A percentile compares a stretch with the other conserved stretches of the same genome.
phyloP scores from a whole-genome alignment of 2,329 filamentous ascomycete species.

The Aspergillus intermedius region DNA sequence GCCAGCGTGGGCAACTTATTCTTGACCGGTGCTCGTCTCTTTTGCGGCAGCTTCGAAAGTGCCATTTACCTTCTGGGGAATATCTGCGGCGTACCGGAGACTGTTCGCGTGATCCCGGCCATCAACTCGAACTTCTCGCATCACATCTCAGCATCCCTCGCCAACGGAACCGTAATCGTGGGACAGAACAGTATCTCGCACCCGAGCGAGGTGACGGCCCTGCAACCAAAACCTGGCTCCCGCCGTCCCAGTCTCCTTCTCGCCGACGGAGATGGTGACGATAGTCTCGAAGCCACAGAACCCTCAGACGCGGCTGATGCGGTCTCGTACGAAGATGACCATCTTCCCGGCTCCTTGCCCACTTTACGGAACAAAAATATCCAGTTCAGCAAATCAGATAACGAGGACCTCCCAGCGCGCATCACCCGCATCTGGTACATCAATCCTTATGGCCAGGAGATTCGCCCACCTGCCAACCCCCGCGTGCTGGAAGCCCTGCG shows the following conservation, averaged over 20 bases:
- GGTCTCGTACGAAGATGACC: slow-evolving; percentile 39
- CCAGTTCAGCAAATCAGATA: slow-evolving; percentile 69
- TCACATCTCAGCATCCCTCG: slow-evolving; percentile 80
- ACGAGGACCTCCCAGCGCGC: slow-evolving; percentile 70
- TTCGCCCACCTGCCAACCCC: slow-evolving; percentile 74
- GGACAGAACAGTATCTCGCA: slow-evolving; percentile 93
- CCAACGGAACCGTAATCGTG: slow-evolving; percentile 69
- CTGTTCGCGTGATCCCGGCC: slow-evolving; percentile 74
- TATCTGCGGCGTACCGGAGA: slow-evolving; percentile 72
- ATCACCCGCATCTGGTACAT: slow-evolving; percentile 93
- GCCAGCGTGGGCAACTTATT: slow-evolving; percentile 76
- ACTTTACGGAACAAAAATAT: slow-evolving; percentile 76
- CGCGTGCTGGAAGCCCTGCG: slow-evolving; percentile 65
- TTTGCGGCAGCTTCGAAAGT: slow-evolving; percentile 86
- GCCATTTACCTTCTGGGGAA: slow-evolving; percentile 84
- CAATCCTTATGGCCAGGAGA: slow-evolving; percentile 97
- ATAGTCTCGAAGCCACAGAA: slow-evolving; percentile 21
- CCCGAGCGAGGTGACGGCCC: slow-evolving; percentile 60
- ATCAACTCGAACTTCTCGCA: slow-evolving; percentile 95
- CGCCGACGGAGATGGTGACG: slow-evolving; percentile 27
- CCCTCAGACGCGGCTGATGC: slow-evolving; percentile 25
- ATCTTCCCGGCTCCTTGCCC: slow-evolving; percentile 61
- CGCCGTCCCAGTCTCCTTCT: slow-evolving; percentile 30
- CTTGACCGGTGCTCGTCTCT: slow-evolving; percentile 76
- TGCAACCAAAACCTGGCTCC: slow-evolving; percentile 23